A percentile compares a stretch with the other conserved stretches of the same genome.
phyloP scores from a whole-genome alignment of 148 eudicot genomes.

The Silene uniflora region DNA sequence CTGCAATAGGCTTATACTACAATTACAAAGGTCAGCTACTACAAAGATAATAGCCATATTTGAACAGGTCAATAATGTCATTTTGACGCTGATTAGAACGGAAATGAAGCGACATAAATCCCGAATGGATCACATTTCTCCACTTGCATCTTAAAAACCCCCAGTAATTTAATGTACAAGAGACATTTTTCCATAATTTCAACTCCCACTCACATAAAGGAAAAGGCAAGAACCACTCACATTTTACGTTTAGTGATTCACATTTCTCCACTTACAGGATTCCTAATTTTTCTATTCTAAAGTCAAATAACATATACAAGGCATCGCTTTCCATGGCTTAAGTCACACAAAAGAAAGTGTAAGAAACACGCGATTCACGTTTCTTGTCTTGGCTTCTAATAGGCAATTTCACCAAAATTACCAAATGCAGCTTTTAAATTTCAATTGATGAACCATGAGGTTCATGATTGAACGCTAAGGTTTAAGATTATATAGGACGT shows the following conservation, averaged over 20 bases:
- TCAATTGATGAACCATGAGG: background rate
- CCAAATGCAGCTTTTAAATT: background rate
- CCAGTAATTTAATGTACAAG: slow-evolving; percentile 1
- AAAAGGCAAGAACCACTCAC: slow-evolving; percentile 9
- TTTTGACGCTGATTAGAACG: background rate
- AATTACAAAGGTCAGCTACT: background rate
- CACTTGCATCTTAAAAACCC: slow-evolving; percentile 3
- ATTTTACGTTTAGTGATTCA: background rate
- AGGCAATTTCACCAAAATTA: background rate
- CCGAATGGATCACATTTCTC: background rate
- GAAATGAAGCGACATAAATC: background rate
- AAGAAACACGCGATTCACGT: background rate
- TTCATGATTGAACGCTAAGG: too few species aligned
- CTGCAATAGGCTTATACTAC: background rate
- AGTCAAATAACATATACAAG: background rate
- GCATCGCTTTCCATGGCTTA: background rate
- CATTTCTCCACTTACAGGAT: slow-evolving; percentile 7
- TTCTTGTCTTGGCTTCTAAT: too few species aligned
- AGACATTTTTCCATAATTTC: background rate
- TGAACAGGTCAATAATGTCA: slow-evolving; percentile 8
- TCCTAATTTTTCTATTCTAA: background rate
- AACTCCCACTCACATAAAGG: background rate
- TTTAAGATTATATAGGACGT: background rate
- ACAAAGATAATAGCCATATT: background rate
- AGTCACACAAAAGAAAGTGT: background rate